phyloP scores from a whole-genome alignment of 805 yeast species.

The Metschnikowia henanensis region DNA sequence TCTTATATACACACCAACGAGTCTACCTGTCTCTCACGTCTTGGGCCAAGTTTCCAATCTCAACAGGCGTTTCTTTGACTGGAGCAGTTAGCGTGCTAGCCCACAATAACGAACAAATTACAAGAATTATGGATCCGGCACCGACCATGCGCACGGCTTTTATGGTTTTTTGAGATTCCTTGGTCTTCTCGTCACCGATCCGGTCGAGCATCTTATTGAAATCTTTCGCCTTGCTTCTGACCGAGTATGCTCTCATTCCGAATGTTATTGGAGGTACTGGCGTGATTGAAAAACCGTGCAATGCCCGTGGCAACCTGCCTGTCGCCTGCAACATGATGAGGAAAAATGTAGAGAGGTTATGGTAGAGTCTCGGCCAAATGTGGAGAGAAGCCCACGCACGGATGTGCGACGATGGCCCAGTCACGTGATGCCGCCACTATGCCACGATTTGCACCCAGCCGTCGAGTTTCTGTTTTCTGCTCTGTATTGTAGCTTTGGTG shows the following conservation, averaged over 20 bases:
- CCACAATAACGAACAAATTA: slow-evolving; percentile 19
- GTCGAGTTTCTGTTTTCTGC: too few species aligned
- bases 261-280: not conserved
- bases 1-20: too few species aligned
- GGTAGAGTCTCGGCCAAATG: too few species aligned
- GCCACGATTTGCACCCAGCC: too few species aligned
- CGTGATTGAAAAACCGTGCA: not conserved
- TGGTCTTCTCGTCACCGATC: slow-evolving; percentile 35
- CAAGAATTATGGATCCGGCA: slow-evolving; percentile 18
- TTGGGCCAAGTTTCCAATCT: slow-evolving; percentile 12
- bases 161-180: slow-evolving; percentile 30
- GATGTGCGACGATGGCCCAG: too few species aligned
- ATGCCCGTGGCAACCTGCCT: not conserved
- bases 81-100: slow-evolving; percentile 18
- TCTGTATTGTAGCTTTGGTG: too few species aligned
- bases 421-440: too few species aligned
- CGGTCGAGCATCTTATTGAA: slow-evolving; percentile 27
- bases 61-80: slow-evolving; percentile 14
- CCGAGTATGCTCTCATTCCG: slow-evolving; percentile 4
- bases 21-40: slow-evolving; percentile 15
- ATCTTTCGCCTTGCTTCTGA: slow-evolving; percentile 16
- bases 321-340: not conserved
- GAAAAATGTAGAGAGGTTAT: too few species aligned
- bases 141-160: slow-evolving; percentile 22
- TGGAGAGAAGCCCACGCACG: too few species aligned